A percentile compares a stretch with the other conserved stretches of the same genome.
These are phyloP conservation scores for Capronia americana DNA, from an alignment of 2,329 filamentous ascomycete species.

Conservation along the genomic window DNA sequence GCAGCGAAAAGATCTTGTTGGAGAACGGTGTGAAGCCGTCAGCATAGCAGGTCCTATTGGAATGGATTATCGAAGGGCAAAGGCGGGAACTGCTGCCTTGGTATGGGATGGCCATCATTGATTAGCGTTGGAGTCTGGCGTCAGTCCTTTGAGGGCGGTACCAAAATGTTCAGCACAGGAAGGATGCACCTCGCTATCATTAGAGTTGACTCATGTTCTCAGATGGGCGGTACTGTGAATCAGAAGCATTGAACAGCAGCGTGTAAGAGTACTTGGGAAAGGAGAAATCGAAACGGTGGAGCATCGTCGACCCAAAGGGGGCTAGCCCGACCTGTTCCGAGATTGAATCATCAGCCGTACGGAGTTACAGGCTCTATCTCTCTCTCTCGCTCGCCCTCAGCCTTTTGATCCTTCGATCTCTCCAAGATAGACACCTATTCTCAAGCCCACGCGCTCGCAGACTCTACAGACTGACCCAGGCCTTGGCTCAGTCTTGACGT, in stretches of 20 bases:
- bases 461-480: slow-evolving; percentile 56
- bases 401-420: neutral
- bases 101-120: neutral
- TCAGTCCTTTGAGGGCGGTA: neutral
- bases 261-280: neutral
- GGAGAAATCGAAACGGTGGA: neutral
- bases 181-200: neutral
- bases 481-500: slow-evolving; percentile 62
- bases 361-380: neutral
- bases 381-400: neutral
- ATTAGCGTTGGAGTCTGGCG: slow-evolving; percentile 10
- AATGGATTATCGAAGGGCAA: neutral
- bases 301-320: neutral
- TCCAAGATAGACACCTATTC: slow-evolving; percentile 5
- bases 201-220: neutral
- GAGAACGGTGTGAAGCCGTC: slow-evolving; percentile 27
- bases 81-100: neutral
- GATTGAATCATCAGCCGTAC: slow-evolving; percentile 8
- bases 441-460: slow-evolving; percentile 12
- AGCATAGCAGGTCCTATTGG: neutral
- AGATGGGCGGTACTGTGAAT: neutral
- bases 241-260: neutral
- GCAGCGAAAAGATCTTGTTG: slow-evolving; percentile 24
- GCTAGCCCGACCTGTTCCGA: slow-evolving; percentile 1
- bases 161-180: neutral